A percentile compares a stretch with the other conserved stretches of the same genome.
These are phyloP conservation scores for Naganishia vaughanmartiniae DNA, from an alignment of 768 basidiomycete genomes.

Conservation along the genomic window DNA sequence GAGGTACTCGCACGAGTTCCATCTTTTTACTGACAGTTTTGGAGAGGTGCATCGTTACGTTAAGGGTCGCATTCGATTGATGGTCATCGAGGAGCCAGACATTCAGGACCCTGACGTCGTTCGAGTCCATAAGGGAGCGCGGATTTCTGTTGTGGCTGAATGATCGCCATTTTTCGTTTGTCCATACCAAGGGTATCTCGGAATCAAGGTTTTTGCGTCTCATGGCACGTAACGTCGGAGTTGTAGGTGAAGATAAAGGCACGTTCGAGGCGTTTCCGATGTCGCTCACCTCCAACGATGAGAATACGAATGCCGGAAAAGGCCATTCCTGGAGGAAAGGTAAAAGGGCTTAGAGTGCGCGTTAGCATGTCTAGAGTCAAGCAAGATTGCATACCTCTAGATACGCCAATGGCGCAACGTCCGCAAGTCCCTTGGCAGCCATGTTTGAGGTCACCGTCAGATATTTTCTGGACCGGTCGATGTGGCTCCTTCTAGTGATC, in stretches of 20 bases:
- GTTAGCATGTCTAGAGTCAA: not conserved
- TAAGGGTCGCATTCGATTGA: not conserved
- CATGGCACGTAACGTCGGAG: not conserved
- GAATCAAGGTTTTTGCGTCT: not conserved
- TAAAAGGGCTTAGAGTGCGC: not conserved
- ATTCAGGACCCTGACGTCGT: conserved; percentile 8
- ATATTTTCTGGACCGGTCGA: not conserved
- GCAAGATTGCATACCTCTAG: conserved; percentile 2
- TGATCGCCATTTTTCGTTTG: conserved; percentile 21
- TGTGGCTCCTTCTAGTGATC: not conserved
- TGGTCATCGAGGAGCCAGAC: conserved; percentile 12
- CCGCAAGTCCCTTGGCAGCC: not conserved
- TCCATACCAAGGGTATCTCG: conserved; percentile 13
- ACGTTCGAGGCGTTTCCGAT: not conserved
- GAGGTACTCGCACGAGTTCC: conserved; percentile 17
- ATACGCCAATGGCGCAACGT: conserved; percentile 8
- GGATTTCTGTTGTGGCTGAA: conserved; percentile 8
- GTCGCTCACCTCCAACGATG: not conserved
- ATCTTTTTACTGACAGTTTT: not conserved
- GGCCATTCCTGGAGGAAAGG: conserved; percentile 5
- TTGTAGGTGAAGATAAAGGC: conserved; percentile 7
- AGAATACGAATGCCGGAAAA: conserved; percentile 14
- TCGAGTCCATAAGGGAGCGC: conserved; percentile 7
- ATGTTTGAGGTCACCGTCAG: not conserved
- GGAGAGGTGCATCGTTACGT: not conserved